Evolutionary conservation across 129 eudicot genomes (phyloP), one percentile per base, ranked within the genome.

Genomic region (Oenanthe sinensis): DNA sequence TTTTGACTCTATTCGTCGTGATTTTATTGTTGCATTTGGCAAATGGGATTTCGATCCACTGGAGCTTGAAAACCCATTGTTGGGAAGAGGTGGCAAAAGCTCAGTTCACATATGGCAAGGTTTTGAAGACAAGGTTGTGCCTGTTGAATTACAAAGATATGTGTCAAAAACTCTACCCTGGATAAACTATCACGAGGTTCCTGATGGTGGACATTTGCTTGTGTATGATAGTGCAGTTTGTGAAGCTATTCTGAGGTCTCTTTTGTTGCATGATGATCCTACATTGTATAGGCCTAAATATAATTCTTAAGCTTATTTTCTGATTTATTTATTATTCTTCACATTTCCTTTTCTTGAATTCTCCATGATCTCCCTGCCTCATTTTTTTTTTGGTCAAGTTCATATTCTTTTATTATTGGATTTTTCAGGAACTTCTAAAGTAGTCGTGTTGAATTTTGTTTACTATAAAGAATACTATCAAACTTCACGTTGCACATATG

Each of bases 31-130:
- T 71, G 97, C 96, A 36, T 92, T 90, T 71, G 90, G 95, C 71
- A 96, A 89, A 82, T 96, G 99, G 99, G 99, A 96, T 67, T 96
- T 96, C 22, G 97, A 96, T 80, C 99, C 99, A 0, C 74, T 92
- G 87, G 87, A 84, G 67, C 77, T 92, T 28, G 52, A 30, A 73
- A 77, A 92, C 58, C 99, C 99, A 24, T 90, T 84, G 78, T 89
- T 82, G 37, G 48, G 80, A 79, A 87, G 82, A 24, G 44, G 84
- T 77, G 88, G 78, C 71, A 81, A 84, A 78, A 33, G 84, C 72
- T 71, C 62, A 1, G 82, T 92, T 70, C 97, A 96, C 52, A 84
- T 96, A 5, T 96, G 95, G 95, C 95, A 88, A 84, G 99, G 99
- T 37, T 85, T 75, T 14, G 97, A 92, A 80, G 99, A 96, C 81